Base-by-base conservation (phyloP, 2,329 filamentous ascomycete species). In the Sporothrix mexicana region DNA sequence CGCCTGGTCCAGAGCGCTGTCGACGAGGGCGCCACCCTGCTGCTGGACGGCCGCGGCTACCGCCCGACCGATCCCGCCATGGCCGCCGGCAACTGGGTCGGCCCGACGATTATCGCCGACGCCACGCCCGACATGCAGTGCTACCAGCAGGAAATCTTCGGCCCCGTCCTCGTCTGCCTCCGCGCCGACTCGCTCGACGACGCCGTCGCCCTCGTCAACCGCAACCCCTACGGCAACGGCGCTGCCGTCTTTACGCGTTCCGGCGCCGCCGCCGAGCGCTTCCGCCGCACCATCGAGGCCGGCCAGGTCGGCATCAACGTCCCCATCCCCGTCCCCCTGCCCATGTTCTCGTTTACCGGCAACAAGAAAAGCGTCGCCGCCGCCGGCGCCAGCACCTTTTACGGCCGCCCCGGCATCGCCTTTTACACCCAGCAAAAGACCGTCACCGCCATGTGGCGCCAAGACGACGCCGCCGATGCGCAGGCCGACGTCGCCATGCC, bases 341-440 rank as follows among this genome's bases (percentile, higher is more conserved):
- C 90, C 79, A 91, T 92, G 87, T 92, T 91, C 82, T 90, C 88
- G 72, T 92, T 92, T 80, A 92, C 90, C 41, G 90, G 90, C 59
- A 92, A 92, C 85, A 95, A 99, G 91, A 95, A 92, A 88, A 94
- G 91, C 79, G 87, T 98, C 72, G 96, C 96, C 0, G 96, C 95
- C 71, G 95, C 95, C 70, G 95, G 96, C 74, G 92, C 93, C 49
- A 97, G 89, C 84, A 97, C 94, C 17, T 98, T 99, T 81, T 99
- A 99, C 83, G 96, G 96, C 76, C 92, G 93, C 82, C 93, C 94
- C 0, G 96, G 95, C 25, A 83, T 99, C 80, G 91, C 92, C 80
- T 99, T 99, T 81, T 98, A 97, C 83, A 99, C 96, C 2, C 95
- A 98, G 84, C 88, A 93, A 80, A 98, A 99, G 92, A 99, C 96